Evolutionary conservation across 495 filamentous ascomycete genomes (phyloP), one percentile per base, ranked within the genome.

Genomic region (Aspergillus hancockii): DNA sequence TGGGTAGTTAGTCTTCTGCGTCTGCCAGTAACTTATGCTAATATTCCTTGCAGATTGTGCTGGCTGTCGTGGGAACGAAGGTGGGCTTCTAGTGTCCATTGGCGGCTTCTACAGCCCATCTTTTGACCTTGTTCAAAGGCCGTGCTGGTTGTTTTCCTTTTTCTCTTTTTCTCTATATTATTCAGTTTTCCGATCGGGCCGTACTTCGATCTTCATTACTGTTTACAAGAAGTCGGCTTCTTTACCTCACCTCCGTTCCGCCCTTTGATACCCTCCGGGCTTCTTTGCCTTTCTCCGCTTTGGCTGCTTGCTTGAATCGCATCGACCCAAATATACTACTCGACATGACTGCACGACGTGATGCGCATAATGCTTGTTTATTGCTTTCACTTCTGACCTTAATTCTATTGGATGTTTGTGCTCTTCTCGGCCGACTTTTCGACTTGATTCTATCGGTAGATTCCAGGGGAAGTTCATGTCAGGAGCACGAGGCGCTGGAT

Each of bases 1-100:
- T 93, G 68, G 79, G 86, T 81, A 46, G 4, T 23, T 23, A 46
- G 4, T 23, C 31, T 4, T 19, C 18, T 38, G 7, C 21, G 8
- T 41, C 0, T 49, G n/a, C 16, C 21, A 32, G 16, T 9, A 34
- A 2, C 23, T 54, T n/a, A 21, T 6, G 34, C 58, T 68, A 61
- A 68, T 71, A 59, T 19, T 49, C 9, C 61, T 25, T 30, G 49
- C 52, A 83, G 83, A 79, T 82, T 61, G 81, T 79, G 18, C 78
- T 90, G 25, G 81, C 83, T 57, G 80, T 85, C 58, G 75, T 91
- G 32, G 87, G 77, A 21, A 75, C 76, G 28, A 79, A 69, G 8
- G 69, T 71, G 22, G 76, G 76, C 34, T 77, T 80, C 49, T 80
- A 69, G 14, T 43, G 10, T 7, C 21, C 18, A 28, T 54, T 25